phyloP scores from a whole-genome alignment of 768 basidiomycete genomes.

The Lepiota brunneoincarnata region DNA sequence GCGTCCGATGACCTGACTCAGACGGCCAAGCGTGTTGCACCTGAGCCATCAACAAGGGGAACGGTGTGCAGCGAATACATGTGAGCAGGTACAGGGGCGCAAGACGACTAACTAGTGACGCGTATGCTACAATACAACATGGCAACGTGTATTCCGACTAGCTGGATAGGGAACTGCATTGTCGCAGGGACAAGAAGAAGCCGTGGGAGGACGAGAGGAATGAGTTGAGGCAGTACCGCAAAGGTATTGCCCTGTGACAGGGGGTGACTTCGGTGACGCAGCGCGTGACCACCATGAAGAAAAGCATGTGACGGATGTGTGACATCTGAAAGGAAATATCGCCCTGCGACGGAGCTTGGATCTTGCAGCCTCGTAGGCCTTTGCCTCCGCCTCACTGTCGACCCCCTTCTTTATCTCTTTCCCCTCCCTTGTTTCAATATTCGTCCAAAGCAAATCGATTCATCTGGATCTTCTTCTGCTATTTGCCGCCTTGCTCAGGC shows the following conservation, averaged over 20 bases:
- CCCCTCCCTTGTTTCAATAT: background rate
- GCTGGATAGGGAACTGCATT: constrained; percentile 11
- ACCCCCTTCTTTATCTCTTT: background rate
- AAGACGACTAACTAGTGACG: background rate
- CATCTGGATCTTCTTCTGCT: background rate
- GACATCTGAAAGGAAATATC: constrained; percentile 11
- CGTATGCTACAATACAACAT: background rate
- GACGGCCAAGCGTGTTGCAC: background rate
- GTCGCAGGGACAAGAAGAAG: constrained; percentile 2
- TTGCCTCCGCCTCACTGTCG: background rate
- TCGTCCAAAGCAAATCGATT: background rate
- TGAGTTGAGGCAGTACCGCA: constrained; percentile 7
- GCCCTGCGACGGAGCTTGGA: constrained; percentile 10
- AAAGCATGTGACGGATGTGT: constrained; percentile 5
- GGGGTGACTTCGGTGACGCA: background rate
- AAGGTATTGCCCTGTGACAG: constrained; percentile 1
- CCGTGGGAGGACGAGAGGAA: constrained; percentile 4
- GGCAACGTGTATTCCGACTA: constrained; percentile 7
- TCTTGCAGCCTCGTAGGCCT: constrained; percentile 8
- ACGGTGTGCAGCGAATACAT: background rate
- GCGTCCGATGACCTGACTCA: background rate
- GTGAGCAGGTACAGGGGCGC: background rate
- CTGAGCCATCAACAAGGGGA: background rate
- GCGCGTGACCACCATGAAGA: constrained; percentile 1
- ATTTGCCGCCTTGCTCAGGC: background rate